Base-by-base conservation (phyloP, 495 filamentous ascomycete genomes). In the Umbilicaria muhlenbergii region DNA sequence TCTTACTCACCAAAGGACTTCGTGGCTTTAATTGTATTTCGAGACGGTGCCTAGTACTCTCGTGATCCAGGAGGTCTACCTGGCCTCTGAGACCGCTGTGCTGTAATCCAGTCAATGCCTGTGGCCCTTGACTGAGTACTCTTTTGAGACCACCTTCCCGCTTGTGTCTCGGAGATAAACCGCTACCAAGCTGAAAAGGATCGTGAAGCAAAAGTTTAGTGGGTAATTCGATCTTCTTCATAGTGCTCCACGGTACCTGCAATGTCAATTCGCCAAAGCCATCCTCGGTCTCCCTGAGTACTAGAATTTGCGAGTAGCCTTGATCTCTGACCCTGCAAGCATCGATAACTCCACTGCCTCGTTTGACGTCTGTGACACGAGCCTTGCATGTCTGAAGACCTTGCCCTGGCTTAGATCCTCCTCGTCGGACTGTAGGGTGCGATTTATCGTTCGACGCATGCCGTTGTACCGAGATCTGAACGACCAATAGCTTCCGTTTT, bases 281-380 rank as follows among this genome's bases (percentile, higher is more conserved):
- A 45, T 71, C 59, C n/a, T 67, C 69, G 19, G 71, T 71, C 44
- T 75, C 69, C n/a, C 73, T 78, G 15, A 93, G 65, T 18, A 82
- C 73, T 12, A 89, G 59, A 34, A 89, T 75, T 32, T 77, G 73
- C 11, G 80, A 77, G 18, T 77, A 62, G 0, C 68, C 68, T 11
- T 79, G 75, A 59, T 91, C 85, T 4, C 71, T 66, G 42, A 91
- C 57, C 52, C 75, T 83, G 51, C 79, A 83, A 19, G 80, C 81
- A 61, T 91, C 85, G 32, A 78, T 69, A 4, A 89, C 71, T 45
- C 74, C 76, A 17, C 65, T 53, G 13, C 55, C 52, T 50, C 65
- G 59, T 34, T 65, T 64, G 19, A 68, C 42, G 17, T 40, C 45
- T 11, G 16, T 48, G 8, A 51, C 45, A 32, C 14, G 34, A 21